phyloP scores from a whole-genome alignment of 1,284 basidiomycete species.

The Apiotrichum veenhuisii region DNA sequence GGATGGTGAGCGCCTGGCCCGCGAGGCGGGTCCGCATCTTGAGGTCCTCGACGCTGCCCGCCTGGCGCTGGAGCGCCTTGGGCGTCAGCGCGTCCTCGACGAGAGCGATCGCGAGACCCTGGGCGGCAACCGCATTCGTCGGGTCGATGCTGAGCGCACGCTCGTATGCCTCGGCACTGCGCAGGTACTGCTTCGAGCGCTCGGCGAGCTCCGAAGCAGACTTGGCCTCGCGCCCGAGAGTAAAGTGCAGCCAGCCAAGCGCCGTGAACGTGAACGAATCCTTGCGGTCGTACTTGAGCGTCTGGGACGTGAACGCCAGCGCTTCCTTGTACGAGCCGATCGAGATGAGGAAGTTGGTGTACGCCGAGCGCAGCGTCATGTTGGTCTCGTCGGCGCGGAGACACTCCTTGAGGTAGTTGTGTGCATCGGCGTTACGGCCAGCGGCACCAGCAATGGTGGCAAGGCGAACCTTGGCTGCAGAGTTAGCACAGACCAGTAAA shows the following conservation, averaged over 20 bases:
- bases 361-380: conserved; percentile 62
- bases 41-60: conserved; percentile 58
- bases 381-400: conserved; percentile 45
- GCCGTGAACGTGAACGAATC: conserved; percentile 89
- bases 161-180: conserved; percentile 83
- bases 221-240: conserved; percentile 65
- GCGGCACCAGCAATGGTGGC: conserved; percentile 68
- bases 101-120: conserved; percentile 84
- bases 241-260: conserved; percentile 76
- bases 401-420: conserved; percentile 81
- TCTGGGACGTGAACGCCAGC: conserved; percentile 77
- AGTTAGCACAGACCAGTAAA: not conserved
- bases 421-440: conserved; percentile 71
- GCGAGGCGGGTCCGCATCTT: conserved; percentile 62
- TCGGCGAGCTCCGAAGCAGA: conserved; percentile 59
- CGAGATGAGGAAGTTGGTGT: conserved; percentile 73
- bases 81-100: conserved; percentile 79
- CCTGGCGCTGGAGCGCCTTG: conserved; percentile 28
- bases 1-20: conserved; percentile 76
- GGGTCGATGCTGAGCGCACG: conserved; percentile 79
- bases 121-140: conserved; percentile 80
- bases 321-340: conserved; percentile 59
- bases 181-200: conserved; percentile 68
- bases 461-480: conserved; percentile 80
- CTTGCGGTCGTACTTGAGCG: conserved; percentile 74